Evolutionary conservation across 352 stramenopile species (phyloP).

Genomic region (Pythium pectinolyticum): DNA sequence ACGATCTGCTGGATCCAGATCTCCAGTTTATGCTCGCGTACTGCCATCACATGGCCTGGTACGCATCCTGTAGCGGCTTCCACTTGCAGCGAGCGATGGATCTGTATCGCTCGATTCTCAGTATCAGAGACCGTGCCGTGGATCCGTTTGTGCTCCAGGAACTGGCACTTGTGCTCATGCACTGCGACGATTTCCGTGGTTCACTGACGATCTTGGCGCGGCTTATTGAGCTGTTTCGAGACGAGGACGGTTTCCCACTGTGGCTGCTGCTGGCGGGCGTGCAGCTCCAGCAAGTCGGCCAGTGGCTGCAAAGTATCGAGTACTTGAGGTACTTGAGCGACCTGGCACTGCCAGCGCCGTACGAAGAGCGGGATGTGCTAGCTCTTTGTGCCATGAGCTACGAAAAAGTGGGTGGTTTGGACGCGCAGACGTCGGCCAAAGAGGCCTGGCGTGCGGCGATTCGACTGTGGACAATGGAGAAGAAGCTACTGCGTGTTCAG

Average conservation of each 20-base stretch:
- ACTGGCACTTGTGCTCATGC: slow-evolving; percentile 62
- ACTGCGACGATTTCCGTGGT: slow-evolving; percentile 43
- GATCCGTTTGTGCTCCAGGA: slow-evolving; percentile 61
- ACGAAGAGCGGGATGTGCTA: slow-evolving; percentile 61
- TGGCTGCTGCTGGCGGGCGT: slow-evolving; percentile 64
- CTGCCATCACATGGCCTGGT: slow-evolving; percentile 70
- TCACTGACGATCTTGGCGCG: slow-evolving; percentile 56
- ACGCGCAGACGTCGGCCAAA: slow-evolving; percentile 14
- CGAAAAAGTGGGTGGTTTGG: slow-evolving; percentile 27
- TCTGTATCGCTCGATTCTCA: slow-evolving; percentile 39
- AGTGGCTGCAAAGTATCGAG: slow-evolving; percentile 53
- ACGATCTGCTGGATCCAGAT: neutral
- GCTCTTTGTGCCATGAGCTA: slow-evolving; percentile 56
- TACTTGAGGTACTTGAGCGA: slow-evolving; percentile 68
- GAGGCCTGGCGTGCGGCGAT: slow-evolving; percentile 65
- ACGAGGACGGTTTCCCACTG: slow-evolving; percentile 42
- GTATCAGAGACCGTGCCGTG: slow-evolving; percentile 1
- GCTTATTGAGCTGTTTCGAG: slow-evolving; percentile 62
- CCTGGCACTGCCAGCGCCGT: slow-evolving; percentile 41
- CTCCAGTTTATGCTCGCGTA: slow-evolving; percentile 43
- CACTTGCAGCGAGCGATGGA: slow-evolving; percentile 52
- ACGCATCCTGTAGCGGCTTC: slow-evolving; percentile 51
- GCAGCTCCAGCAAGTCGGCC: slow-evolving; percentile 54
- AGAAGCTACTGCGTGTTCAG: slow-evolving; percentile 13
- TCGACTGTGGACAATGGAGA: slow-evolving; percentile 52